Percentiles rank a stretch among this genome's conserved stretches.
Conservation (phyloP, 805 yeast species). For the Peterozyma xylosa region DNA sequence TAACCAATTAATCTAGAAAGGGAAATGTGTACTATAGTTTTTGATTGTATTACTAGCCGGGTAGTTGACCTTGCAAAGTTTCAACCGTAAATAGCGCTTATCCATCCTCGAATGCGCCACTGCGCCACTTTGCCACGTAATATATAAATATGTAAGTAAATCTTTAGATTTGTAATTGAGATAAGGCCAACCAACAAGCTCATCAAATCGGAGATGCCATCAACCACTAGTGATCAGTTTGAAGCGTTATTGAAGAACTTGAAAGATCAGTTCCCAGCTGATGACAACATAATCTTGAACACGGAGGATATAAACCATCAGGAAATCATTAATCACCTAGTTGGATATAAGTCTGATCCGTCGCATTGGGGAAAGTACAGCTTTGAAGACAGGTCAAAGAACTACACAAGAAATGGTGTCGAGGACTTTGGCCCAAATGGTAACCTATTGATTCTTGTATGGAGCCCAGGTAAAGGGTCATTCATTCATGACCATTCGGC, state of each 20-base stretch:
- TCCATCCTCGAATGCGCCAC: background rate
- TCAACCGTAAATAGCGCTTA: background rate
- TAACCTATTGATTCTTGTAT: constrained; percentile 56
- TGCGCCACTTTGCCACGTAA: background rate
- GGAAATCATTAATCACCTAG: constrained; percentile 36
- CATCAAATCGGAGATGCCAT: no score
- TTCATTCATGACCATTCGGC: constrained; percentile 70
- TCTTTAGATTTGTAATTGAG: no score
- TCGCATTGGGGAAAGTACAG: constrained; percentile 57
- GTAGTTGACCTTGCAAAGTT: no score
- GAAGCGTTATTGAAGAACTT: constrained; percentile 20
- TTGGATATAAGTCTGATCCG: constrained; percentile 36
- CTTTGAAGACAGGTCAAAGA: constrained; percentile 37
- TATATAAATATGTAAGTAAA: background rate
- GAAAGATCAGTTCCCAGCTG: constrained; percentile 15
- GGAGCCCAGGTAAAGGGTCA: constrained; percentile 62
- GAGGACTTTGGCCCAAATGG: constrained; percentile 66
- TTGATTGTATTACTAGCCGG: no score
- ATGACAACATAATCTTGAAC: constrained; percentile 3
- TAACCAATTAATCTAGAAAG: no score
- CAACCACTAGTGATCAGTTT: background rate
- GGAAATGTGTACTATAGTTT: no score
- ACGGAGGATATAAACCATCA: constrained; percentile 46
- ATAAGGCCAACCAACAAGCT: no score
- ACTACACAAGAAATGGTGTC: constrained; percentile 67